Conservation (phyloP, 2,329 filamentous ascomycete species). For the Xylaria sp. region DNA sequence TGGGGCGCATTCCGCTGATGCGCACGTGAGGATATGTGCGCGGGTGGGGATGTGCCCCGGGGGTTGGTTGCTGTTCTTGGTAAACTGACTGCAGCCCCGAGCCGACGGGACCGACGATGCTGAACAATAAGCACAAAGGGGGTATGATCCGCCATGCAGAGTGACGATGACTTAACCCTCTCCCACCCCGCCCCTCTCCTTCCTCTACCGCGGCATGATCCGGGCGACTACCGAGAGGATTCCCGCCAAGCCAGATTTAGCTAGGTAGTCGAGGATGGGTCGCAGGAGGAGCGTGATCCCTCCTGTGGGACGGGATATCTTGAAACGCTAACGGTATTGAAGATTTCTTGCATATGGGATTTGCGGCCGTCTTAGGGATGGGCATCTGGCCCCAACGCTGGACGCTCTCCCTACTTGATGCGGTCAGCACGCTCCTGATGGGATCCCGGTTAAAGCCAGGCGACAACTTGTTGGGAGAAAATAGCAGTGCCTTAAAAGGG, state of each 20-base stretch:
- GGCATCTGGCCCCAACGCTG: neutral
- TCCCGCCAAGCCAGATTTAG: neutral
- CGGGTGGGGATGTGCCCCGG: neutral
- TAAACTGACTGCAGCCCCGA: neutral
- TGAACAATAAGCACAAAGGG: neutral
- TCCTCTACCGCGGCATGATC: neutral
- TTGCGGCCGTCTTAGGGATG: neutral
- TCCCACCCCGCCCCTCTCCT: neutral
- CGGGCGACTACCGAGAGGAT: neutral
- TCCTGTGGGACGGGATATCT: neutral
- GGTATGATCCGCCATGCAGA: constrained; percentile 11
- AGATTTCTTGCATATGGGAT: neutral
- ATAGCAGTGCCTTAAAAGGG: too few relatives aligned
- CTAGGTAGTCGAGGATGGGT: too few relatives aligned
- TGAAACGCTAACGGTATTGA: neutral
- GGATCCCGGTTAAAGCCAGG: too few relatives aligned
- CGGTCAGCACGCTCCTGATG: neutral
- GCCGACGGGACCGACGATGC: constrained; percentile 2
- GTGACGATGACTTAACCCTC: constrained; percentile 1
- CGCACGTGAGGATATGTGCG: neutral
- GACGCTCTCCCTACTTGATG: neutral
- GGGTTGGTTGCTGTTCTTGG: neutral
- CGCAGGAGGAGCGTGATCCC: too few relatives aligned
- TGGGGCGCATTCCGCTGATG: neutral
- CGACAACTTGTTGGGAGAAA: too few relatives aligned